Percentiles rank a stretch among this genome's conserved stretches.
Evolutionary conservation across 192 early-diverging fungal genomes (phyloP).

Genomic region (Fimicolochytrium jonesii): DNA sequence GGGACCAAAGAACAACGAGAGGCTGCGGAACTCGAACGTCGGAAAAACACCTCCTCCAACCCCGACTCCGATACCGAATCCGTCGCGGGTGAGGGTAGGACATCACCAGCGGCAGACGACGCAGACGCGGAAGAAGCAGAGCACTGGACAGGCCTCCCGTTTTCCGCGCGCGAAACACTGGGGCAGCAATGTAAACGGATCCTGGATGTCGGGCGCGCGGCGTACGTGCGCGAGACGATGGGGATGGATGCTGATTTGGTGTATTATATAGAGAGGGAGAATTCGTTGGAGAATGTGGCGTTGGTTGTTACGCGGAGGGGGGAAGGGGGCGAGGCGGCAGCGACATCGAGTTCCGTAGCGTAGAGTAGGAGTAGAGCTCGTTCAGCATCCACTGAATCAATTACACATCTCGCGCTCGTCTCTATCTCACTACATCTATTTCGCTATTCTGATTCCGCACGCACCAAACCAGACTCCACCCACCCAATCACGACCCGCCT

Average conservation of each 20-base stretch:
- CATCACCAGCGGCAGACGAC: neutral
- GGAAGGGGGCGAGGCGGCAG: too few species aligned
- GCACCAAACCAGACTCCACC: too few species aligned
- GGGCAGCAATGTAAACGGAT: constrained; percentile 74
- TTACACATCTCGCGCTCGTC: too few species aligned
- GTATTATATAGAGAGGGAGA: constrained; percentile 62
- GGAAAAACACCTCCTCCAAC: neutral
- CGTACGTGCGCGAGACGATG: constrained; percentile 47
- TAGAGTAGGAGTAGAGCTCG: neutral
- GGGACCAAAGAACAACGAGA: constrained; percentile 11
- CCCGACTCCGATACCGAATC: neutral
- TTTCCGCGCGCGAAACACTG: constrained; percentile 54
- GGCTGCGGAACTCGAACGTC: neutral
- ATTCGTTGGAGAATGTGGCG: constrained; percentile 72
- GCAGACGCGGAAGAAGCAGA: constrained; percentile 17
- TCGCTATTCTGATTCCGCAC: too few species aligned
- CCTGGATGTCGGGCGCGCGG: constrained; percentile 68
- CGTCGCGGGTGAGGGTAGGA: too few species aligned
- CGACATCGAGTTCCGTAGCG: too few species aligned
- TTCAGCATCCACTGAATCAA: too few species aligned
- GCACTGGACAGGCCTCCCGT: constrained; percentile 70
- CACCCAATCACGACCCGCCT: too few species aligned
- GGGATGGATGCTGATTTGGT: constrained; percentile 68
- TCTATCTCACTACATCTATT: too few species aligned
- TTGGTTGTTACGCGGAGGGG: constrained; percentile 30